Evolutionary conservation across 805 yeast genomes (phyloP), one percentile per base, ranked within the genome.

Genomic region (Yamadazyma laniorum): DNA sequence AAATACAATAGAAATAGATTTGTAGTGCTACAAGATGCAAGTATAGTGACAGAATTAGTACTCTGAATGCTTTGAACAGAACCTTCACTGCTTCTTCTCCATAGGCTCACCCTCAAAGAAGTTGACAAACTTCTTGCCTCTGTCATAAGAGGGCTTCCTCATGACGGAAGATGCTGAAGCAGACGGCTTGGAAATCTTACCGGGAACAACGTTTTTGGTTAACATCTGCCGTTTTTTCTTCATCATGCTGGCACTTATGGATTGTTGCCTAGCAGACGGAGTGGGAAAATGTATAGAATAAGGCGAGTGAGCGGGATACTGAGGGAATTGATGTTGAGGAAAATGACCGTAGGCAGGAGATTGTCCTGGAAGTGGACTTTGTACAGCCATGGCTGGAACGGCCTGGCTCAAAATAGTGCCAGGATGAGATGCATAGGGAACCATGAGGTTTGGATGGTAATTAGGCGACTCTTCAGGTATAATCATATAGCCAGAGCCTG

Each of bases 201-300:
- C 17, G 13, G 17, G 25, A 19, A 25, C 35, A 21, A 29, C 42
- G 15, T 39, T 44, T 13, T 45, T 49, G 30, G 39, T 37, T 42
- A 50, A 29, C 48, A 61, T 44, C 41, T 56, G 62, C 13, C 54
- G 49, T 37, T 59, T 51, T 42, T 61, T 62, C 40, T 51, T 49
- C 65, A 59, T 59, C 65, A 61, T 60, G 22, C 54, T 48, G 8
- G 61, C 56, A 37, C 62, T 59, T 13, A 55, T 54, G 11, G 59
- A 56, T 35, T 59, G 66, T 37, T 61, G 68, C 13, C 67, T 47
- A 11, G 47, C 32, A 9, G 40, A 40, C 18, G 39, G 39, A n/a
- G 25, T 29, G 5, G 38, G 43, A 27, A 31, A 34, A 9, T 31
- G 36, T 11, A 27, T 12, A 11, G 26, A 25, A 19, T 30, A 36